These are phyloP conservation scores for Phialophora macrospora DNA, from an alignment of 2,329 filamentous ascomycete genomes.

Conservation along the genomic window DNA sequence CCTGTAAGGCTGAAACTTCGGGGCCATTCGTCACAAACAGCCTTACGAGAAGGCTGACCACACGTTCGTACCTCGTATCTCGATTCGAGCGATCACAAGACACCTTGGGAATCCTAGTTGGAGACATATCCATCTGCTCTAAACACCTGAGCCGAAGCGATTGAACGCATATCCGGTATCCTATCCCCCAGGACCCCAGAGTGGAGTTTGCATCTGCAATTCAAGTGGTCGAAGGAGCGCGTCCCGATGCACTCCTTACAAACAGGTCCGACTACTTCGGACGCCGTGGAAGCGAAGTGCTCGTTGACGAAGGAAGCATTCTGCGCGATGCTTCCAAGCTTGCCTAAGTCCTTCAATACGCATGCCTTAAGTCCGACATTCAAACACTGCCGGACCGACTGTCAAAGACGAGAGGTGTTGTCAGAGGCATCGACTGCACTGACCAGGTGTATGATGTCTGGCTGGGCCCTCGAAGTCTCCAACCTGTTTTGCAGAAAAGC, in stretches of 20 bases:
- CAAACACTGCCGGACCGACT: neutral
- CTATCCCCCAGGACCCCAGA: neutral
- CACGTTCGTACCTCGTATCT: neutral
- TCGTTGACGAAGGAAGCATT: neutral
- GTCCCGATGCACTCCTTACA: neutral
- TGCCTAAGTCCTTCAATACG: neutral
- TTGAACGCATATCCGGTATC: neutral
- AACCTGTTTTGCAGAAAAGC: neutral
- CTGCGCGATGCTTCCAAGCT: neutral
- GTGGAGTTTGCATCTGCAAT: neutral
- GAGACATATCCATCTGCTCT: neutral
- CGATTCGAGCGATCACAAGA: conserved; percentile 7
- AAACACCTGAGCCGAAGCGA: neutral
- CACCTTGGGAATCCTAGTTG: neutral
- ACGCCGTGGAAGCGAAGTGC: neutral
- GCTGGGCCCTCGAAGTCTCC: neutral
- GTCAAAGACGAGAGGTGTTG: neutral
- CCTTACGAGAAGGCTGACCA: conserved; percentile 10
- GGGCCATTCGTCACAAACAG: neutral
- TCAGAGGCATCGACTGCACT: neutral
- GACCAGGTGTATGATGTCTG: neutral
- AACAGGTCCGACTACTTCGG: neutral
- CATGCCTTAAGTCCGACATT: neutral
- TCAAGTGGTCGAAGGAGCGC: neutral
- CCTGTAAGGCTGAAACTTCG: conserved; percentile 21